Percentiles rank a stretch among this genome's conserved stretches.
Evolutionary conservation across 1,139 yeast species (phyloP).

Genomic region (Geotrichum phurueaensis): DNA sequence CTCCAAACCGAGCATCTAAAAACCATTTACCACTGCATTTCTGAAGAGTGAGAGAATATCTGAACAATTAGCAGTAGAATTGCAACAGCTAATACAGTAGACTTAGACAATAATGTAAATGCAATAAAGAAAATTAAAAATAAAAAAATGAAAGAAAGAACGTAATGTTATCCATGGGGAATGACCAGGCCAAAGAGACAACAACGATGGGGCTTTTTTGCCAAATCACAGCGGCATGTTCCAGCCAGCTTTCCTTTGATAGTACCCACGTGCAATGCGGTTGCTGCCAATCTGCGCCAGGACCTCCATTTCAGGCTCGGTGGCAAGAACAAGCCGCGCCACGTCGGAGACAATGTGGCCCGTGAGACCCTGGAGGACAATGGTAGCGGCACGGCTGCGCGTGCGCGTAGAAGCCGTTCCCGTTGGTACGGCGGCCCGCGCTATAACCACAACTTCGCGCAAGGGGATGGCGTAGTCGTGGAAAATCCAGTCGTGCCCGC

Average conservation of each 20-base stretch:
- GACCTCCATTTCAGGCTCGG: constrained; percentile 7
- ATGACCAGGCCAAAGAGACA: not conserved
- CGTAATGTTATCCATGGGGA: too few species aligned
- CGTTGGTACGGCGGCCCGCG: not conserved
- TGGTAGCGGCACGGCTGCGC: not conserved
- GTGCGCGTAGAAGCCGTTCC: not conserved
- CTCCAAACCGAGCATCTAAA: not conserved
- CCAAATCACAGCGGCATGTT: not conserved
- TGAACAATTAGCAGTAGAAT: too few species aligned
- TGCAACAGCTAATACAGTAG: too few species aligned
- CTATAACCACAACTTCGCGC: not conserved
- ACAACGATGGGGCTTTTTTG: not conserved
- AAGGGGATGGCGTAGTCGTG: constrained; percentile 9
- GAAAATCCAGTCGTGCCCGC: constrained; percentile 13
- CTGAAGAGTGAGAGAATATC: not conserved
- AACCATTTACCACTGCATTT: not conserved
- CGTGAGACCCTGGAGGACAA: constrained; percentile 27
- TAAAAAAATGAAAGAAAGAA: too few species aligned
- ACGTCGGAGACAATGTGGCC: constrained; percentile 32
- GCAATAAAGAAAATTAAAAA: too few species aligned
- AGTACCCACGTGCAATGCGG: constrained; percentile 8
- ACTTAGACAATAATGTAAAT: too few species aligned
- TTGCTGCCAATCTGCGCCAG: constrained; percentile 12
- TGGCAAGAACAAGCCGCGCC: constrained; percentile 11
- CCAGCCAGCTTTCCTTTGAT: not conserved